phyloP scores from a whole-genome alignment of 116 monocot genomes.

The Phalaenopsis hybrid region DNA sequence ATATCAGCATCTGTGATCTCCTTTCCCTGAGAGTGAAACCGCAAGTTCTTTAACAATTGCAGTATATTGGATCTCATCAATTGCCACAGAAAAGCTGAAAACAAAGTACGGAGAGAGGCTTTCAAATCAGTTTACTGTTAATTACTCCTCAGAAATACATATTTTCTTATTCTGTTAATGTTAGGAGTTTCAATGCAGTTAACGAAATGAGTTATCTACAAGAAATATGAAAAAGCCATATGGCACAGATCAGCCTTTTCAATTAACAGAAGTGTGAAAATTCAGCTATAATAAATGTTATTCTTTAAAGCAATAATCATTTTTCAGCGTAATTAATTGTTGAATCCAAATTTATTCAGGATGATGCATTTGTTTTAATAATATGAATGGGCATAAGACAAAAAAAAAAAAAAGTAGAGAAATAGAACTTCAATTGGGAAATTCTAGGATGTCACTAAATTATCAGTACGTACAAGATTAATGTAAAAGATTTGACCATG shows the following conservation, averaged over 20 bases:
- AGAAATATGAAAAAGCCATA: neutral
- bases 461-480: no score
- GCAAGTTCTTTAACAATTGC: conserved; percentile 55
- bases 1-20: conserved; percentile 66
- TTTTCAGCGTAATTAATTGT: neutral
- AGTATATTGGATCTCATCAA: conserved; percentile 61
- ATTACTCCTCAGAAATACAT: conserved; percentile 4
- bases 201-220: neutral
- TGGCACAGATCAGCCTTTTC: neutral
- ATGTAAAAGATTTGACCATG: no score
- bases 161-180: neutral
- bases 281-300: neutral
- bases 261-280: neutral
- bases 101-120: neutral
- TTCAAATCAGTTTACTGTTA: conserved; percentile 6
- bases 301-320: neutral
- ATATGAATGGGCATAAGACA: no score
- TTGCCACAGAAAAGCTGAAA: conserved; percentile 50
- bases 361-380: no score
- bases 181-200: no score
- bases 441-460: no score
- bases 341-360: no score
- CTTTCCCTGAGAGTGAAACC: conserved; percentile 50
- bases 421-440: no score
- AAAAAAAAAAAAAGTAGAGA: no score